phyloP scores from a whole-genome alignment of 2,329 filamentous ascomycete species.

The Calcarisporium arbuscula region DNA sequence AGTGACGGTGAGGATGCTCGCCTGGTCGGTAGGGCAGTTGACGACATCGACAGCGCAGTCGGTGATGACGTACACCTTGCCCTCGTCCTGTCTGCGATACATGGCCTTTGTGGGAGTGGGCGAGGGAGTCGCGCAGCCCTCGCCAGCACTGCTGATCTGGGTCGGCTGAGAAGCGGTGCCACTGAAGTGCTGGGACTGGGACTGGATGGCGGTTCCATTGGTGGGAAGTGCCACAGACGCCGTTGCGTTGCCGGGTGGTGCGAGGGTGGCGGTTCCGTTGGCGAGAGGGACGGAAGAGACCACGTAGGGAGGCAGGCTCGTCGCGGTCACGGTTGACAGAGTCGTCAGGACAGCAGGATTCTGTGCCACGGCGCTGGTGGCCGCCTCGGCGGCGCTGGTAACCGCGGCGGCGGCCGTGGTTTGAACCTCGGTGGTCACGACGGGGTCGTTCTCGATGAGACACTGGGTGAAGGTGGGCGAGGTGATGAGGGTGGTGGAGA shows the following conservation, averaged over 20 bases:
- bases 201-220: neutral
- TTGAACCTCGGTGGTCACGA: neutral
- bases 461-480: conserved; percentile 31
- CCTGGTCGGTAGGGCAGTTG: conserved; percentile 26
- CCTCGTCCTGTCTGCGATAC: neutral
- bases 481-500: conserved; percentile 30
- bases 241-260: neutral
- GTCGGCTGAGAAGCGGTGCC: neutral
- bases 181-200: neutral
- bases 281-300: neutral
- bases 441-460: conserved; percentile 13
- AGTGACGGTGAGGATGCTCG: conserved; percentile 20
- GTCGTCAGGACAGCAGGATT: no score
- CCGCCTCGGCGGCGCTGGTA: neutral
- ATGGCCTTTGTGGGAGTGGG: neutral
- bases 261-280: neutral
- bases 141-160: neutral
- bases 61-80: conserved; percentile 22
- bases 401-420: conserved; percentile 2
- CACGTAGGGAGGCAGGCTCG: neutral
- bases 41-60: conserved; percentile 22
- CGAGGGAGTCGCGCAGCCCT: neutral
- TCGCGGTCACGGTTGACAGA: neutral
- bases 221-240: neutral
- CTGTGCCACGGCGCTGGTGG: neutral